Base-by-base conservation (phyloP, 2,329 filamentous ascomycete genomes). In the Fusarium bulbicola region DNA sequence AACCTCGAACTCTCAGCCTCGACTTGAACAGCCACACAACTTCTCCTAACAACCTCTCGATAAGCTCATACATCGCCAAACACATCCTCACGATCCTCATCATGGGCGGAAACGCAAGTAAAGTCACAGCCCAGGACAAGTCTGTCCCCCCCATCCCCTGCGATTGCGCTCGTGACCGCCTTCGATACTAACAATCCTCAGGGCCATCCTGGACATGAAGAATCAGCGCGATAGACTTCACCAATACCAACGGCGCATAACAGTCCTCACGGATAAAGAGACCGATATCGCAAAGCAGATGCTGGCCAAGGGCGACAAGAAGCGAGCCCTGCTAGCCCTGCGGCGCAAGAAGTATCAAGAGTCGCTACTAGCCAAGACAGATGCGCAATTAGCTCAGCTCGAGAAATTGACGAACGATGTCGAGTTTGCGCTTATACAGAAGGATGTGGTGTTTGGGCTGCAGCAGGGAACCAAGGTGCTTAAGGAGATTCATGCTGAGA, bases 291-390 rank as follows among this genome's bases (percentile, higher is more conserved):
- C 96, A 28, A 91, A 90, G 75, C 89, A 94, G 85, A 95, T 97
- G 84, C 88, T 98, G 26, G 90, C 91, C 24, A 88, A 90, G 68
- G 92, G 93, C 78, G 93, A 98, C 84, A 95, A 94, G 83, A 85
- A 89, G 75, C 91, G 91, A 72, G 96, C 96, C 2, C 88, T 98
- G 28, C 88, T 98, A 37, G 96, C 96, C 3, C 88, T 99, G 68
- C 92, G 96, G 64, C 90, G 95, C 76, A 98, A 98, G 85, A 99
- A 98, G 82, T 98, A 97, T 86, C 96, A 99, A 82, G 93, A 98
- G 82, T 92, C 93, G 32, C 88, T 98, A 28, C 88, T 98, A 18
- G 87, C 89, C 68, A 95, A 97, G 85, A 98, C 95, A 18, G 95
- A 99, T 83, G 90, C 91, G 63, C 95, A 98, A 84, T 89, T 99